Conservation (phyloP, 73 alveolate genomes). For the Paramecium primaurelia region DNA sequence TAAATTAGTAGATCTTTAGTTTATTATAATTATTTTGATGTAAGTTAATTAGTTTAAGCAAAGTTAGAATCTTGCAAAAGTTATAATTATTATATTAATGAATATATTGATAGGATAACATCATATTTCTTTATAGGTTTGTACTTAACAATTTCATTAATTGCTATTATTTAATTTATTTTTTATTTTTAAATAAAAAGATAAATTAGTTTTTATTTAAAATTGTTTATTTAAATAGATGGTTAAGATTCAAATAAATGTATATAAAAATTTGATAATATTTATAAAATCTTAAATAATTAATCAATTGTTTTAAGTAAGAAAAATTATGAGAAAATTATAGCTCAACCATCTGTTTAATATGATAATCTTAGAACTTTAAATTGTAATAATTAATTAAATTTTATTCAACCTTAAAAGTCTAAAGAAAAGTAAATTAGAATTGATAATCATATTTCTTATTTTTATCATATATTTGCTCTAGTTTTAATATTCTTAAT, state of each 20-base stretch:
- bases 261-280: not conserved
- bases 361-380: not conserved
- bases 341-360: not conserved
- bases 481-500: not conserved
- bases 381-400: not conserved
- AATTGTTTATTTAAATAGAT: not conserved
- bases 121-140: not conserved
- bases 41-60: not conserved
- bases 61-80: not conserved
- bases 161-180: not conserved
- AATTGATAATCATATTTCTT: not conserved
- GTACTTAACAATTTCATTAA: not conserved
- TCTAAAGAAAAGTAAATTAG: not conserved
- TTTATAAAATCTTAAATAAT: not conserved
- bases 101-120: not conserved
- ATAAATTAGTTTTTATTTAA: not conserved
- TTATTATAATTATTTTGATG: not conserved
- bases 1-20: not conserved
- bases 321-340: not conserved
- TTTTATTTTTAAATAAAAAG: not conserved
- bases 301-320: not conserved
- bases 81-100: not conserved
- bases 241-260: not conserved
- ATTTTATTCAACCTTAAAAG: not conserved
- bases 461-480: not conserved